These are phyloP conservation scores for Pichia pseudocactophila DNA, from an alignment of 805 yeast species.

Conservation along the genomic window DNA sequence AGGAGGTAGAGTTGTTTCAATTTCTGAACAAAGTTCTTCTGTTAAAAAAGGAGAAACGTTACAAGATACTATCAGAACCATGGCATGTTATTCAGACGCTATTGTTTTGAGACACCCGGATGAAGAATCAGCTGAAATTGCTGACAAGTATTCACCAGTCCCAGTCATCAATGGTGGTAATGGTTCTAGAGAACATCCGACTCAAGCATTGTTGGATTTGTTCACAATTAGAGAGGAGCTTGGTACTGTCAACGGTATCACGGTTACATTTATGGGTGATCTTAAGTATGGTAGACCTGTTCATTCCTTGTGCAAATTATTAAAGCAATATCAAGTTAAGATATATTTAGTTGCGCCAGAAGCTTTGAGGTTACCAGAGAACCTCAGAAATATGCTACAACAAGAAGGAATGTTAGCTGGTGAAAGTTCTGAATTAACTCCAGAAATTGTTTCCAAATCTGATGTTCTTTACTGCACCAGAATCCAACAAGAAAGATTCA, in stretches of 20 bases:
- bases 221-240: constrained; percentile 98
- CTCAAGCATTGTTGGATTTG: constrained; percentile 94
- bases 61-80: constrained; percentile 91
- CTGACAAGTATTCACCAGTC: constrained; percentile 93
- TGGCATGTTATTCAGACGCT: constrained; percentile 95
- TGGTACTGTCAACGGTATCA: constrained; percentile 96
- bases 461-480: constrained; percentile 97
- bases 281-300: constrained; percentile 97
- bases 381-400: constrained; percentile 56
- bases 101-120: constrained; percentile 95
- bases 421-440: constrained; percentile 72
- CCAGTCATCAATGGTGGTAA: constrained; percentile 98
- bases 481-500: constrained; percentile 94
- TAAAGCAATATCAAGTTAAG: constrained; percentile 87
- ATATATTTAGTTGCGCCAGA: constrained; percentile 86
- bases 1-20: constrained; percentile 93
- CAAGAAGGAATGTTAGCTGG: constrained; percentile 59
- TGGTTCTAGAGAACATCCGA: constrained; percentile 97
- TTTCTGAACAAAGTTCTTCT: constrained; percentile 80
- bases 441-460: constrained; percentile 77
- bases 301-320: constrained; percentile 85
- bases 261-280: constrained; percentile 98
- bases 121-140: constrained; percentile 84
- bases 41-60: constrained; percentile 97
- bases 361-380: constrained; percentile 76